phyloP scores from a whole-genome alignment of 495 filamentous ascomycete genomes.

The Symbiotaphrina buchneri region DNA sequence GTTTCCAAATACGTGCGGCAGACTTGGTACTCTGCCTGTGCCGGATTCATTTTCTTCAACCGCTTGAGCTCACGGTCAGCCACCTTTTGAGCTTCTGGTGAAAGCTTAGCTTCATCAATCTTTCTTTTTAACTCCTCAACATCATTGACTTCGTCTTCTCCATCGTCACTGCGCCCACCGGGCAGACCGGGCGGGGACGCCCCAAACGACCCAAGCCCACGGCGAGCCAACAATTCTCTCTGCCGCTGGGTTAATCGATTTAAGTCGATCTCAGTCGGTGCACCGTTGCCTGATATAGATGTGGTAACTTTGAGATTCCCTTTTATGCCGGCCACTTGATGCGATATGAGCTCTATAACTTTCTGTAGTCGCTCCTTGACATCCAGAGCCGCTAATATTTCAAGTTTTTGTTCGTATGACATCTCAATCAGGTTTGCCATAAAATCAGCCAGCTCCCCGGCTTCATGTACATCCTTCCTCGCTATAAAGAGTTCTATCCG shows the following conservation, averaged over 20 bases:
- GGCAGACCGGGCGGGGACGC: not conserved
- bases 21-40: conserved; percentile 87
- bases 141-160: conserved; percentile 29
- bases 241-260: not conserved
- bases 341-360: conserved; percentile 57
- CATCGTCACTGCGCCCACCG: conserved; percentile 2
- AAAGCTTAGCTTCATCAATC: conserved; percentile 59
- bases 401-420: conserved; percentile 70
- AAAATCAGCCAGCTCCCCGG: conserved; percentile 82
- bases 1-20: conserved; percentile 90
- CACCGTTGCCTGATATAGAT: conserved; percentile 26
- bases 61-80: conserved; percentile 75
- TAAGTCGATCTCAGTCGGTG: too few relatives aligned
- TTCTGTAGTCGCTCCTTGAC: conserved; percentile 54
- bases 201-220: not conserved
- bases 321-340: conserved; percentile 62
- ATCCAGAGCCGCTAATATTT: conserved; percentile 54
- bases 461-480: conserved; percentile 51
- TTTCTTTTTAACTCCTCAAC: conserved; percentile 81
- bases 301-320: conserved; percentile 59
- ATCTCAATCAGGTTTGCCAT: conserved; percentile 79
- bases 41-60: conserved; percentile 83
- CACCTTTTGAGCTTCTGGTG: conserved; percentile 56
- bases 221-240: conserved; percentile 1
- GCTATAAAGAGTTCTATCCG: conserved; percentile 69